A percentile compares a stretch with the other conserved stretches of the same genome.
phyloP scores from a whole-genome alignment of 129 eudicot genomes.

The Kitagawia praeruptora region DNA sequence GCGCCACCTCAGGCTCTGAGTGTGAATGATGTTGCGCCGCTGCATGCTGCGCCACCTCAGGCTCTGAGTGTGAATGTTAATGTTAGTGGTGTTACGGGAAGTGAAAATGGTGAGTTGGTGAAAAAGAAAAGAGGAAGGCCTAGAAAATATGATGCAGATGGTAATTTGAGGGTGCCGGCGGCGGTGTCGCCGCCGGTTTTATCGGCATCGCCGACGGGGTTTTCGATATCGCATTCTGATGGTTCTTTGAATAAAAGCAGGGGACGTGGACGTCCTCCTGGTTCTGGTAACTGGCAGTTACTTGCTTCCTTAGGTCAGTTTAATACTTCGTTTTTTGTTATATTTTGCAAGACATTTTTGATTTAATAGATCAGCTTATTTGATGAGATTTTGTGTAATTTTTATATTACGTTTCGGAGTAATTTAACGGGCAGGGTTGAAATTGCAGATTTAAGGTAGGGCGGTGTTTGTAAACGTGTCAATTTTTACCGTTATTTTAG shows the following conservation, averaged over 20 bases:
- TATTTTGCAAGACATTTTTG: too few relatives aligned
- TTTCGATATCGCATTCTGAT: slow-evolving; percentile 30
- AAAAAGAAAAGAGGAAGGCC: slow-evolving; percentile 94
- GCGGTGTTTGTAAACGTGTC: neutral
- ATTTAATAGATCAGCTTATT: neutral
- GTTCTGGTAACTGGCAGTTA: slow-evolving; percentile 38
- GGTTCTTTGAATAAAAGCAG: slow-evolving; percentile 29
- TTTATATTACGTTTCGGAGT: neutral
- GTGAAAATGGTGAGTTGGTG: slow-evolving; percentile 22
- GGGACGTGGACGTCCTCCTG: slow-evolving; percentile 43
- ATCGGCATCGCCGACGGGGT: slow-evolving; percentile 29
- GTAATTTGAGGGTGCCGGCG: slow-evolving; percentile 37
- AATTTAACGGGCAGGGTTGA: too few relatives aligned
- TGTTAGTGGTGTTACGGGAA: neutral
- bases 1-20: neutral
- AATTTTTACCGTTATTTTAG: too few relatives aligned
- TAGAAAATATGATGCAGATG: slow-evolving; percentile 74
- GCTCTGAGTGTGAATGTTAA: slow-evolving; percentile 13
- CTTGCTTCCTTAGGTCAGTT: slow-evolving; percentile 45
- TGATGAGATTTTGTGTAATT: neutral
- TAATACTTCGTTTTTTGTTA: neutral
- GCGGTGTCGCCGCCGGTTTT: neutral
- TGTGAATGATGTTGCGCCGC: slow-evolving; percentile 14
- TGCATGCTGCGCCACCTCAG: neutral
- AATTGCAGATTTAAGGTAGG: neutral